Evolutionary conservation across 768 basidiomycete genomes (phyloP), one percentile per base, ranked within the genome.

Genomic region (Leccinum variicolor): DNA sequence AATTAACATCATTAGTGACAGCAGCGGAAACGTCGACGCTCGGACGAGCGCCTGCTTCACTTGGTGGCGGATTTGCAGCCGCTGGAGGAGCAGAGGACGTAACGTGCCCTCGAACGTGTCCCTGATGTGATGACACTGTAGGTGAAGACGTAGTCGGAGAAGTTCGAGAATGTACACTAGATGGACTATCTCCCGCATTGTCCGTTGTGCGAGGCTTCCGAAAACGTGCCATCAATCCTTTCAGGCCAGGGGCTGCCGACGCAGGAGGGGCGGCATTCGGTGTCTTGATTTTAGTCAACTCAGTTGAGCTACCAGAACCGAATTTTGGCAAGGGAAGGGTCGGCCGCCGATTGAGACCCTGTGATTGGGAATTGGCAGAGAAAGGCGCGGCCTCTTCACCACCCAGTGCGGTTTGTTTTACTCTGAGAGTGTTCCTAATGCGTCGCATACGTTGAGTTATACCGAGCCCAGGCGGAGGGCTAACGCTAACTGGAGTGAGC

Each of bases 221-320:
- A 69, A 92, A 89, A 29, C 88, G 84, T 28, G 89, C 83, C 82
- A 93, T 91, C 71, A 93, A 86, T 14, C 90, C 86, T 70, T 84
- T 89, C 25, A 92, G 66, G 21, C 89, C 86, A 33, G 90, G 90
- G 19, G 85, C 79, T 26, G 87, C 82, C 21, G 86, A 84, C 4
- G 88, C 82, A 62, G 87, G 84, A n/a, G 87, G 86, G 58, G 81
- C 83, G 2, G 83, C 72, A 29, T 82, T 70, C 19, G 82, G 72
- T 3, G 81, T 77, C 67, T 84, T 87, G 58, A 81, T 79, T 62
- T 83, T 78, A 23, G 72, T 74, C 17, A 75, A 64, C 50, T 89
- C 87, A 3, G 78, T 79, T 8, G 83, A 63, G 52, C 71, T 71
- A 3, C 69, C 63, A n/a, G 64, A 50, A 7, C 61, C 61, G 5